Percentiles rank a stretch among this genome's conserved stretches.
Evolutionary conservation across 352 stramenopile genomes (phyloP).

Genomic region (Pythium scleroteichum): DNA sequence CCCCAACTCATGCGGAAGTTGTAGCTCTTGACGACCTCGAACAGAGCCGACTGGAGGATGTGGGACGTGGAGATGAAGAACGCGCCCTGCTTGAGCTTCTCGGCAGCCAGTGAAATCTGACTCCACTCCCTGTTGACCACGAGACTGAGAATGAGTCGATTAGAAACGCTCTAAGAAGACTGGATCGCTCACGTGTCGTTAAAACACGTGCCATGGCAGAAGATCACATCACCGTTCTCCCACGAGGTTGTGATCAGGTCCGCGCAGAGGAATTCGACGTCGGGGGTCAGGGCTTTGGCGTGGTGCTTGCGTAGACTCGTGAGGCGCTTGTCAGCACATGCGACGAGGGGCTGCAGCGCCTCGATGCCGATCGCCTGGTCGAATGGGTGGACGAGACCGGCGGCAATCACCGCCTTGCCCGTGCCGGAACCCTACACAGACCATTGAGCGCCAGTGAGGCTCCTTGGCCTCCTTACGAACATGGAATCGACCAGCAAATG

Average conservation of each 20-base stretch:
- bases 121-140: slow-evolving; percentile 63
- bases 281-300: slow-evolving; percentile 30
- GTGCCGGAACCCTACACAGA: slow-evolving; percentile 65
- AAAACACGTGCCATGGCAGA: slow-evolving; percentile 86
- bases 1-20: slow-evolving; percentile 87
- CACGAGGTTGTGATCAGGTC: slow-evolving; percentile 67
- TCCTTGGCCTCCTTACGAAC: no score
- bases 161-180: not conserved
- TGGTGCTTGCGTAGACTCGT: slow-evolving; percentile 48
- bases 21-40: slow-evolving; percentile 78
- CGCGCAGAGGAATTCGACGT: slow-evolving; percentile 77
- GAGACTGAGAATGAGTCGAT: not conserved
- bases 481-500: not conserved
- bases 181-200: slow-evolving; percentile 58
- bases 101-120: slow-evolving; percentile 73
- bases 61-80: slow-evolving; percentile 87
- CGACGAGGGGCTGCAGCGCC: slow-evolving; percentile 67
- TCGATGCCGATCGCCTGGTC: slow-evolving; percentile 86
- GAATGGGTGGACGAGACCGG: slow-evolving; percentile 77
- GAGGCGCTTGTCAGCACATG: slow-evolving; percentile 77
- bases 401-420: slow-evolving; percentile 79
- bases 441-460: no score
- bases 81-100: slow-evolving; percentile 83
- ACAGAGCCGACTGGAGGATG: slow-evolving; percentile 72
- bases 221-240: slow-evolving; percentile 77